Conservation (phyloP, 805 yeast genomes). For the Candida awuae region DNA sequence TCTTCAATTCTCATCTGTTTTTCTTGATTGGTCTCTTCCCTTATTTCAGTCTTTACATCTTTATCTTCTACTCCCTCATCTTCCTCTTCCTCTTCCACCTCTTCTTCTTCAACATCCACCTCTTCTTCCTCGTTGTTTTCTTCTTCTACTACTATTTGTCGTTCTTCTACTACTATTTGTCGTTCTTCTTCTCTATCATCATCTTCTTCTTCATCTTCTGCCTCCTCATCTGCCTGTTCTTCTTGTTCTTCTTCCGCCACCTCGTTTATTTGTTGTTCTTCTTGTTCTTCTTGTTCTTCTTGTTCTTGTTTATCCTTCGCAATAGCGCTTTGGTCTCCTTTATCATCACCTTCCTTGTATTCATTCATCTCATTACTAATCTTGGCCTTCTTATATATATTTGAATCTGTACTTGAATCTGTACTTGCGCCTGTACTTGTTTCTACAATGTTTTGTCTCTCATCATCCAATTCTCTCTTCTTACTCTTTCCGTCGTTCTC, state of each 20-base stretch:
- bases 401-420: too few relatives aligned
- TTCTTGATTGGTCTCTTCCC: constrained; percentile 12
- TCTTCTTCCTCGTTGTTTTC: constrained; percentile 1
- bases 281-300: constrained; percentile 2
- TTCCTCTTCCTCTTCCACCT: constrained; percentile 19
- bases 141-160: too few relatives aligned
- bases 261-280: constrained; percentile 12
- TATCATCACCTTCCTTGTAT: constrained; percentile 9
- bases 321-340: too few relatives aligned
- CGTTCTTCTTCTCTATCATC: constrained; percentile 14
- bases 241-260: constrained; percentile 11
- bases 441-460: background rate
- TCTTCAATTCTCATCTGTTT: constrained; percentile 20
- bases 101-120: constrained; percentile 11
- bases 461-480: background rate
- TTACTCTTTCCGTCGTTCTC: background rate
- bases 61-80: constrained; percentile 22
- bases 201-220: constrained; percentile 19
- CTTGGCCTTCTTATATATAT: constrained; percentile 9
- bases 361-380: constrained; percentile 24
- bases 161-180: too few relatives aligned
- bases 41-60: constrained; percentile 20
- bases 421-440: background rate
- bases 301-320: too few relatives aligned
- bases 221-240: constrained; percentile 13